Evolutionary conservation across 352 stramenopile species (phyloP), one percentile per base, ranked within the genome.

Genomic region (Pythium folliculosum): DNA sequence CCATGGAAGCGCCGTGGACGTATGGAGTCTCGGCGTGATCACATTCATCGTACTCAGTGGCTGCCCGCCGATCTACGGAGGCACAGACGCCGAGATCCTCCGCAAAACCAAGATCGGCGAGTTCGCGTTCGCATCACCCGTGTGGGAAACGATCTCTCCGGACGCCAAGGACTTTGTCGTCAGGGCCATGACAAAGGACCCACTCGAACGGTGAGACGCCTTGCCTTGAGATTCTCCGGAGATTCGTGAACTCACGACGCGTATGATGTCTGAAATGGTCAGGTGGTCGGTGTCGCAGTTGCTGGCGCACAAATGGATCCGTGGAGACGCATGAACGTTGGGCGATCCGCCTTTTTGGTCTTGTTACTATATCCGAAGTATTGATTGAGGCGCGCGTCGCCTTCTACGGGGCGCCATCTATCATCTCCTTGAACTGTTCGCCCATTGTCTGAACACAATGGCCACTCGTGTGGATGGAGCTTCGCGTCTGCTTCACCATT

Each of bases 21-120:
- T 54, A 17, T 54, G 48, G 48, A 54, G 48, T 54, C 48, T 54
- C 5, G 48, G 48, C 10, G 48, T 35, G 9, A 35, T 54, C 21
- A 35, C 25, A 1, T 54, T n/a, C 48, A 35, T 54, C 8, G 0
- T 54, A 13, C 21, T 54, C 7, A n/a, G 48, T 35, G 48, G 48
- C 7, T 35, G 7, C 25, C 48, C 48, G 8, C 48, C 48, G 25
- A 35, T 54, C 2, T 54, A 54, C 25, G 48, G 48, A 1, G 48
- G 32, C 12, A 54, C 9, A 2, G 48, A 54, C 25, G 48, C 48
- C 21, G 48, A 54, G 13, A 35, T 54, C 17, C 10, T 47, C 40
- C 14, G 14, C 6, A 47, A 47, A 13, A 47, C 40, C 14, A 47
- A 47, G 14, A n/a, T 47, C 17, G 40, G 14, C 40, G 17, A 6